Percentiles rank a stretch among this genome's conserved stretches.
These are phyloP conservation scores for Heliosperma pusillum DNA, from an alignment of 148 eudicot genomes.

Conservation along the genomic window DNA sequence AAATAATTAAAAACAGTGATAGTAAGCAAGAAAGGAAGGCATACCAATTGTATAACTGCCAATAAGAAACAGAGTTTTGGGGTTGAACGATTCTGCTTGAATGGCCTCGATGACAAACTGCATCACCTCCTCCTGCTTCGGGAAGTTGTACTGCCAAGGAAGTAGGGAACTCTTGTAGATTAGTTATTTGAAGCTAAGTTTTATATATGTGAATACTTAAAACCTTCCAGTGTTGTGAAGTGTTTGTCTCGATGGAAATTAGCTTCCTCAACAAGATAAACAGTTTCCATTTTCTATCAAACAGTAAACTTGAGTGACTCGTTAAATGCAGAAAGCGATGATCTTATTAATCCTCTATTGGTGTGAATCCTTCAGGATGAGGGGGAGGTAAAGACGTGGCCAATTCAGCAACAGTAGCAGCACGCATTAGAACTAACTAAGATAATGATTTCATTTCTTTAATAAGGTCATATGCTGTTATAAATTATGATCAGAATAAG, in stretches of 20 bases:
- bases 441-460: not conserved
- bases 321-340: not conserved
- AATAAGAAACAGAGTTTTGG: constrained; percentile 79
- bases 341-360: not conserved
- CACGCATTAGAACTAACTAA: not conserved
- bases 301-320: not conserved
- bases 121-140: constrained; percentile 86
- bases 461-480: no score
- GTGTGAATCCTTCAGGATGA: not conserved
- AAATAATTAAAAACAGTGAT: not conserved
- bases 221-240: not conserved
- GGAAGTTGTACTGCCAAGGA: constrained; percentile 84
- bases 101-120: constrained; percentile 94
- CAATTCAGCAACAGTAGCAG: not conserved
- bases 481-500: not conserved
- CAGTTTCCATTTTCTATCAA: not conserved
- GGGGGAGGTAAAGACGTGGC: not conserved
- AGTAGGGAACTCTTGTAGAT: constrained; percentile 15
- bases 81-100: constrained; percentile 95
- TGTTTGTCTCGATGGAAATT: not conserved
- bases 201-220: not conserved
- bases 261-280: not conserved
- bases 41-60: constrained; percentile 96
- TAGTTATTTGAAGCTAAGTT: constrained; percentile 14
- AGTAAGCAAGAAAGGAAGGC: constrained; percentile 17